Evolutionary conservation across 768 basidiomycete species (phyloP), one percentile per base, ranked within the genome.

Genomic region (Crassisporium funariophilum): DNA sequence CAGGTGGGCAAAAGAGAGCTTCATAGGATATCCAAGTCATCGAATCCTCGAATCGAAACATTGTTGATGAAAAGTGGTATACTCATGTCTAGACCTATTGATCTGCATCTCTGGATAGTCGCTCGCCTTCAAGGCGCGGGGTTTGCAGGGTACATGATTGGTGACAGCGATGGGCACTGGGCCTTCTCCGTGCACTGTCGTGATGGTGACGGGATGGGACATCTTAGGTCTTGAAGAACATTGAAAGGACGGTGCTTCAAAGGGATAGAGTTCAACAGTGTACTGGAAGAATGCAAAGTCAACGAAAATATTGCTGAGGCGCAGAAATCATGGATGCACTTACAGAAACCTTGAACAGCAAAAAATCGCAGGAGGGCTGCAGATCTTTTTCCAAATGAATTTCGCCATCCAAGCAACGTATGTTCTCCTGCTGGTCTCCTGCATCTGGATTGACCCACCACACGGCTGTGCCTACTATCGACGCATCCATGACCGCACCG

Each of bases 371-470:
- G 13, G 67, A 63, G 22, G 67, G 58, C 29, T 58, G 60, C 20
- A 67, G 31, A 3, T 68, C 62, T 27, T 60, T 58, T 16, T 57
- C 49, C 2, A 71, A 46, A 16, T 64, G 66, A 15, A 69, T 63
- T 51, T 71, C 69, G 27, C 69, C 69, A 24, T 62, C 57, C 15
- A 71, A 41, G 1, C 35, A 46, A 13, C 62, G 61, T 37, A 35
- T 41, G 11, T 52, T 42, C 12, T 50, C 16, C 10, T 11, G 31
- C 37, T 52, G 27, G 27, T 46, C 48, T 12, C 35, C 43, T n/a
- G 22, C 35, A 4, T 44, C 34, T 25, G 23, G 34, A 35, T 40
- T 54, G 43, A 39, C 39, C 55, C 62, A 63, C 70, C 69, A 72
- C 2, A 61, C 59, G 2, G 66, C 67, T n/a, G 37, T 49, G 19